A percentile compares a stretch with the other conserved stretches of the same genome.
Evolutionary conservation across 2,329 filamentous ascomycete species (phyloP).

Genomic region (Chlorencoelia australis): DNA sequence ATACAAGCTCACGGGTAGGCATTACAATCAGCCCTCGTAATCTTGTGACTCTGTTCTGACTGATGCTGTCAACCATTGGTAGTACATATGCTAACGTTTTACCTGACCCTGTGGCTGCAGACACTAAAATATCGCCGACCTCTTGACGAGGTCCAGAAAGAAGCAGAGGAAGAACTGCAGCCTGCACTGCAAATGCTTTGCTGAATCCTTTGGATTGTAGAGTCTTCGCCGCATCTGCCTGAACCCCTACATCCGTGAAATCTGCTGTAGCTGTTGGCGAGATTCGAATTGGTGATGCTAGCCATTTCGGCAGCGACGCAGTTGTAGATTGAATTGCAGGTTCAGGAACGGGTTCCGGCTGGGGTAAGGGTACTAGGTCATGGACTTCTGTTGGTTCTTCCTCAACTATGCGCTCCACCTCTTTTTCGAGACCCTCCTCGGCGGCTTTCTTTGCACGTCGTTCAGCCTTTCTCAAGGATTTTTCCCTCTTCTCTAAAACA

Average conservation of each 20-base stretch:
- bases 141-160: conserved; percentile 52
- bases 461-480: conserved; percentile 41
- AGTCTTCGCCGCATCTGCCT: conserved; percentile 46
- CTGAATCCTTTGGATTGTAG: conserved; percentile 60
- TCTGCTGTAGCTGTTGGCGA: conserved; percentile 46
- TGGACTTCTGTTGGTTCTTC: conserved; percentile 40
- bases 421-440: conserved; percentile 15
- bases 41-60: conserved; percentile 50
- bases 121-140: conserved; percentile 74
- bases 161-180: conserved; percentile 69
- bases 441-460: conserved; percentile 30
- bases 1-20: conserved; percentile 82
- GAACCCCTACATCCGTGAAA: conserved; percentile 57
- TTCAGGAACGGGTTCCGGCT: conserved; percentile 55
- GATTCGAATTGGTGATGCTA: conserved; percentile 64
- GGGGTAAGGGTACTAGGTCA: conserved; percentile 72
- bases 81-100: conserved; percentile 90
- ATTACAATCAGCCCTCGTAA: conserved; percentile 77
- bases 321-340: conserved; percentile 53
- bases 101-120: conserved; percentile 88
- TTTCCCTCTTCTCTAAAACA: conserved; percentile 45
- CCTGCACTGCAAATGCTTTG: conserved; percentile 70
- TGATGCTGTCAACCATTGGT: conserved; percentile 71
- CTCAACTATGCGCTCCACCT: conserved; percentile 22
- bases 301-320: conserved; percentile 71